Evolutionary conservation across 2,329 filamentous ascomycete species (phyloP).

Genomic region (Sordariomycetes sp.): DNA sequence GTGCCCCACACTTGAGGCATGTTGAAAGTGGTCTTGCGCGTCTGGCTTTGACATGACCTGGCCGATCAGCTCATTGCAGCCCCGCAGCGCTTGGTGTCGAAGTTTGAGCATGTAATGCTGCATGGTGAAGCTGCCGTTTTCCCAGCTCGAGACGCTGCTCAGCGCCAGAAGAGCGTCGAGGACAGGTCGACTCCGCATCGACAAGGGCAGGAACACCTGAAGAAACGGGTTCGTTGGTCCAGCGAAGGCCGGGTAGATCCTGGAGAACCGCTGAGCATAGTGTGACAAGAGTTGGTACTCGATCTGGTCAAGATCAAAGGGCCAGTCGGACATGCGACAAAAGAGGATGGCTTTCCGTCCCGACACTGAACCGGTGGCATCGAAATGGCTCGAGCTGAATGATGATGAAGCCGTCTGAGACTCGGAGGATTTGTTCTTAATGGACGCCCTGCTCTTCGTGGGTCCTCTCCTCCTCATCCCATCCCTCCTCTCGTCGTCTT

Average conservation of each 20-base stretch:
- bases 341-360: not conserved
- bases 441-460: not conserved
- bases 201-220: slow-evolving; percentile 7
- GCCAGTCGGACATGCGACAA: slow-evolving; percentile 6
- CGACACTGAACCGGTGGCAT: not conserved
- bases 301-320: slow-evolving; percentile 5
- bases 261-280: slow-evolving; percentile 10
- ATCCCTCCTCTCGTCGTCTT: slow-evolving; percentile 8
- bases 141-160: slow-evolving; percentile 9
- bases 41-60: not conserved
- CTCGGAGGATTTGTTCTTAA: not conserved
- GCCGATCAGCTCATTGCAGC: slow-evolving; percentile 3
- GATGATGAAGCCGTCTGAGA: not conserved
- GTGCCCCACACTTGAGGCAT: not conserved
- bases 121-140: slow-evolving; percentile 8
- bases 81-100: slow-evolving; percentile 8
- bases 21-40: not conserved
- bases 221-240: slow-evolving; percentile 10
- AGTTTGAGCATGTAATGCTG: slow-evolving; percentile 6
- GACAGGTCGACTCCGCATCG: slow-evolving; percentile 9
- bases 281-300: slow-evolving; percentile 9
- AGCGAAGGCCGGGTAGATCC: slow-evolving; percentile 9
- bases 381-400: not conserved
- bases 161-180: slow-evolving; percentile 8
- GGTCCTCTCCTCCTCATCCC: slow-evolving; percentile 9